phyloP scores from a whole-genome alignment of 352 stramenopile species.

The Pythium dissimile region DNA sequence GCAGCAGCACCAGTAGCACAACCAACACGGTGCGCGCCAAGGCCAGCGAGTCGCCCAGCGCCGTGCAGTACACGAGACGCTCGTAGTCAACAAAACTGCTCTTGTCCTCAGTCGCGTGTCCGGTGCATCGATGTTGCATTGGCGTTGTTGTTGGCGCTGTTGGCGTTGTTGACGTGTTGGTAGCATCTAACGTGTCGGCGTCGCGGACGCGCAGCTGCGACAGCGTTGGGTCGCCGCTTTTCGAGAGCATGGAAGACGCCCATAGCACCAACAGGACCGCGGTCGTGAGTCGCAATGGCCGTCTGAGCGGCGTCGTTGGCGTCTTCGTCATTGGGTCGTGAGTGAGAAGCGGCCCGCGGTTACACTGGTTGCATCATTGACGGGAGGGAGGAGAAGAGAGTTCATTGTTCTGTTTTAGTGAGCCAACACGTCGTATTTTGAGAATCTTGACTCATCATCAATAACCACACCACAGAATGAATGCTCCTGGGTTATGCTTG shows the following conservation, averaged over 20 bases:
- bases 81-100: slow-evolving; percentile 71
- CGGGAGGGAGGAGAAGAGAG: no score
- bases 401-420: neutral
- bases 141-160: neutral
- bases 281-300: slow-evolving; percentile 5
- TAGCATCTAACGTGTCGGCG: no score
- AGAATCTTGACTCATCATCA: neutral
- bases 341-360: neutral
- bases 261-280: slow-evolving; percentile 1
- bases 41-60: slow-evolving; percentile 37
- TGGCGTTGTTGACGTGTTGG: no score
- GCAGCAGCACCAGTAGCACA: slow-evolving; percentile 46
- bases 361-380: no score
- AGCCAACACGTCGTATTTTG: neutral
- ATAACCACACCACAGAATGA: neutral
- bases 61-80: slow-evolving; percentile 50
- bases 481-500: neutral
- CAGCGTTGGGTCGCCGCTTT: neutral
- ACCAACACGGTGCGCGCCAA: slow-evolving; percentile 41
- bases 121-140: slow-evolving; percentile 2
- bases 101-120: neutral
- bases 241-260: neutral
- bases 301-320: neutral
- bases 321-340: no score
- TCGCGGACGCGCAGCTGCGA: neutral